These are phyloP conservation scores for Hydrangea macrophylla DNA, from an alignment of 148 eudicot species.

Conservation along the genomic window DNA sequence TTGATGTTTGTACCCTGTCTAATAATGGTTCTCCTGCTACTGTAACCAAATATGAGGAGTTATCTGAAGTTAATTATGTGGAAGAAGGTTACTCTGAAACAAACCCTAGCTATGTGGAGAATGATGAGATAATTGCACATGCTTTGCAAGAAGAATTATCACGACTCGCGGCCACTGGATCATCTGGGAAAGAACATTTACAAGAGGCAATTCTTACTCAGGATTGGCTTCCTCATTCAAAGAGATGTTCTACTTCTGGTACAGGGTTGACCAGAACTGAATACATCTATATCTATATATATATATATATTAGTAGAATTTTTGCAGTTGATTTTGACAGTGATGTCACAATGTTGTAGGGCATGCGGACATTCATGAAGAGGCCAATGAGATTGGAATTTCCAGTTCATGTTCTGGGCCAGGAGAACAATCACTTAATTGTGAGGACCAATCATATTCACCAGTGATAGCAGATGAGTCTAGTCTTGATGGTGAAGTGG, in stretches of 20 bases:
- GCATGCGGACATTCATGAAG: slow-evolving; percentile 20
- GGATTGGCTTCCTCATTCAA: slow-evolving; percentile 44
- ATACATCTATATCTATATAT: no score
- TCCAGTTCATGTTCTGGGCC: slow-evolving; percentile 18
- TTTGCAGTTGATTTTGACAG: background rate
- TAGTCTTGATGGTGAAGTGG: slow-evolving; percentile 61
- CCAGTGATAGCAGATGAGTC: slow-evolving; percentile 60
- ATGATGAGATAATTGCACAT: slow-evolving; percentile 47
- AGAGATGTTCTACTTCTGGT: slow-evolving; percentile 25
- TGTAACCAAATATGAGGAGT: slow-evolving; percentile 30
- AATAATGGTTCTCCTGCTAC: slow-evolving; percentile 28
- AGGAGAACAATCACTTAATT: slow-evolving; percentile 20
- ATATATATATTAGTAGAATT: background rate
- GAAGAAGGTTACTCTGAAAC: slow-evolving; percentile 39
- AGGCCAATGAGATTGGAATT: slow-evolving; percentile 14
- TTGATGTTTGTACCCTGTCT: slow-evolving; percentile 32
- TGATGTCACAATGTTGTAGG: slow-evolving; percentile 17
- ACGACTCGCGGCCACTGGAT: slow-evolving; percentile 28
- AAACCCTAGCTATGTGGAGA: slow-evolving; percentile 22
- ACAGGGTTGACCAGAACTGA: slow-evolving; percentile 4
- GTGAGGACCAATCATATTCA: slow-evolving; percentile 15
- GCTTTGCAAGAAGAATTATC: slow-evolving; percentile 50
- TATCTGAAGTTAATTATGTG: slow-evolving; percentile 30
- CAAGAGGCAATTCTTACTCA: slow-evolving; percentile 36
- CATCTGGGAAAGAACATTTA: slow-evolving; percentile 23